phyloP scores from a whole-genome alignment of 2,329 filamentous ascomycete species.

The Phialophora chinensis region DNA sequence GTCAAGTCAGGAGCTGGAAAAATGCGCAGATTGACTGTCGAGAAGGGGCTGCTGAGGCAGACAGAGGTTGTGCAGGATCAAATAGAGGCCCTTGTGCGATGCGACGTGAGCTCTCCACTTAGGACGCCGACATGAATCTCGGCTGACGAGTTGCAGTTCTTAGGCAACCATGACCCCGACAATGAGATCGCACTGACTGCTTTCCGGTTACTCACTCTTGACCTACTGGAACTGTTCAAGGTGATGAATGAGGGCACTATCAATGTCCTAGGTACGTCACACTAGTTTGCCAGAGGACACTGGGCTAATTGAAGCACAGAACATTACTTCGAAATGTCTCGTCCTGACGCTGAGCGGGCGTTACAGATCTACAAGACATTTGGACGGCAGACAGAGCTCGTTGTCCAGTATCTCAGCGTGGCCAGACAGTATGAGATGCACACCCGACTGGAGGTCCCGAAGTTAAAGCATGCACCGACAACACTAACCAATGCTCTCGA shows the following conservation, averaged over 20 bases:
- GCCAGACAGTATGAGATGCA: conserved; percentile 91
- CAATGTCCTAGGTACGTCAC: conserved; percentile 80
- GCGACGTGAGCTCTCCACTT: conserved; percentile 69
- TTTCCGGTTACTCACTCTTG: conserved; percentile 87
- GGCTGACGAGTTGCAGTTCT: conserved; percentile 64
- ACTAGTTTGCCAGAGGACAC: conserved; percentile 22
- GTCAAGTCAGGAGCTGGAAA: conserved; percentile 81
- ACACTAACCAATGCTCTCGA: conserved; percentile 88
- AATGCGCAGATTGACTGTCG: conserved; percentile 82
- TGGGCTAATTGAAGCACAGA: conserved; percentile 58
- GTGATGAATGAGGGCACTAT: conserved; percentile 97
- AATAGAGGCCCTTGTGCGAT: conserved; percentile 82
- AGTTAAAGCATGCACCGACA: conserved; percentile 94
- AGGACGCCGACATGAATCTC: neutral
- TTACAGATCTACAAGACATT: conserved; percentile 92
- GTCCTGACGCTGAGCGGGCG: conserved; percentile 87
- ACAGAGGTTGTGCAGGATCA: conserved; percentile 90
- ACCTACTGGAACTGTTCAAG: conserved; percentile 87
- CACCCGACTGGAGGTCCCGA: conserved; percentile 91
- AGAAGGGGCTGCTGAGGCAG: conserved; percentile 90
- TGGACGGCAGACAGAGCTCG: conserved; percentile 86
- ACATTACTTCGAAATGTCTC: conserved; percentile 98
- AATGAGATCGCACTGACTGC: conserved; percentile 97
- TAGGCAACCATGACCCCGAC: conserved; percentile 79
- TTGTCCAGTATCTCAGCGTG: conserved; percentile 85